Base-by-base conservation (phyloP, 2,329 filamentous ascomycete species). In the Cladophialophora yegresii region DNA sequence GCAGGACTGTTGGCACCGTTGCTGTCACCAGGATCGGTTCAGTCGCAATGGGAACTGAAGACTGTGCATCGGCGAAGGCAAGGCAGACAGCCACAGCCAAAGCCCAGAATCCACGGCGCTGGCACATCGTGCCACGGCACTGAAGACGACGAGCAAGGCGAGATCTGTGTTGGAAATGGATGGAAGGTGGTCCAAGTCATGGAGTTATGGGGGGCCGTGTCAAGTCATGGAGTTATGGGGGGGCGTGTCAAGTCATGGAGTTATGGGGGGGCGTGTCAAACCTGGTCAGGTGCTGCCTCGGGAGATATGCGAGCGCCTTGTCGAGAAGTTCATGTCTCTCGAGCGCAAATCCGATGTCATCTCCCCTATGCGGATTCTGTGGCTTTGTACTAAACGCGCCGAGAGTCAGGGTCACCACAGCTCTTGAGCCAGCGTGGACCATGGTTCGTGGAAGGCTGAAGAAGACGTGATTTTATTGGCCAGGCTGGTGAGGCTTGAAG, bases 41-140 rank as follows among this genome's bases (percentile, higher is more conserved):
- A 12, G 66, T 68, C 10, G 66, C 66, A 47, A 68, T 26, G 10
- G 66, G 66, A 13, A 68, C 64, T 32, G 66, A 66, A 50, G 61
- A 50, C 26, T 54, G 36, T 16, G 64, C 66, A 54, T 60, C 58
- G 55, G 57, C 64, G 32, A 64, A 22, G 20, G n/a, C 62, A 16
- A 58, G 40, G 16, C 56, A 36, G 12, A 58, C 53, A 50, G 20
- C 53, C 53, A 68, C 36, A 33, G 49, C 59, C 51, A 59, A 43
- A 16, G 30, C 12, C 26, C 56, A 57, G 26, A 68, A 43, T 30
- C 47, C 61, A 30, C 28, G 59, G n/a, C 26, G 50, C 20, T 33
- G 54, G 51, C 51, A 59, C 53, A 64, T 61, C 23, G 58, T 61
- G 61, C 62, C 65, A 64, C 59, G 55, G 40, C 62, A 66, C 54